These are phyloP conservation scores for Globisporangium nunn DNA, from an alignment of 352 stramenopile genomes.

Conservation along the genomic window DNA sequence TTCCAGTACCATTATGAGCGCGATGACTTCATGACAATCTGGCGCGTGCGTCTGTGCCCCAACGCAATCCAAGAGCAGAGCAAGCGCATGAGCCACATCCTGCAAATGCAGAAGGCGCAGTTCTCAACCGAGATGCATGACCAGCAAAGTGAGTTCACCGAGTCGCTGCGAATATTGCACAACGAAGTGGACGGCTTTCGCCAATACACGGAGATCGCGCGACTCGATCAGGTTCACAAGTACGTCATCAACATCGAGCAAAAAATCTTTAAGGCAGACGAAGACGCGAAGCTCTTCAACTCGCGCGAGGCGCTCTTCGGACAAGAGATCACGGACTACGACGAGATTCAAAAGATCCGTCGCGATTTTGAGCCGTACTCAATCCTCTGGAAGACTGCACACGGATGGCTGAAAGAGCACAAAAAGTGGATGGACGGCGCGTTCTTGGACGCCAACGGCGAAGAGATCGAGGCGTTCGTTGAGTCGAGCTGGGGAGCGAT, in stretches of 20 bases:
- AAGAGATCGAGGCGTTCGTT: constrained; percentile 90
- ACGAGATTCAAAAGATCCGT: constrained; percentile 83
- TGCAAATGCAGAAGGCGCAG: constrained; percentile 75
- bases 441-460: constrained; percentile 88
- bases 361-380: constrained; percentile 93
- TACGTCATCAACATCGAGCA: constrained; percentile 84
- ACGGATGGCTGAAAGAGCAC: constrained; percentile 88
- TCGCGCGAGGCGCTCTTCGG: constrained; percentile 87
- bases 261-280: constrained; percentile 83
- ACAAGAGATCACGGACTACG: constrained; percentile 88
- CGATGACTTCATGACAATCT: constrained; percentile 88
- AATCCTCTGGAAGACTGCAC: constrained; percentile 90
- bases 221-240: constrained; percentile 85
- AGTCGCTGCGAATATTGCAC: constrained; percentile 77
- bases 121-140: constrained; percentile 89
- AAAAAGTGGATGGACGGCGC: constrained; percentile 90
- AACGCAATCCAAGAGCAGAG: constrained; percentile 86
- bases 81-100: constrained; percentile 72
- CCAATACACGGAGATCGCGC: constrained; percentile 82
- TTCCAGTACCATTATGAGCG: constrained; percentile 84
- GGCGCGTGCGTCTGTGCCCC: constrained; percentile 81
- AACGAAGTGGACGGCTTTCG: constrained; percentile 83
- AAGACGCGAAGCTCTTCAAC: constrained; percentile 89
- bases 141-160: constrained; percentile 89
- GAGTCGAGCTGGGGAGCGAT: constrained; percentile 77